A percentile compares a stretch with the other conserved stretches of the same genome.
Conservation (phyloP, 2,329 filamentous ascomycete genomes). For the Hirsutella thompsonii region DNA sequence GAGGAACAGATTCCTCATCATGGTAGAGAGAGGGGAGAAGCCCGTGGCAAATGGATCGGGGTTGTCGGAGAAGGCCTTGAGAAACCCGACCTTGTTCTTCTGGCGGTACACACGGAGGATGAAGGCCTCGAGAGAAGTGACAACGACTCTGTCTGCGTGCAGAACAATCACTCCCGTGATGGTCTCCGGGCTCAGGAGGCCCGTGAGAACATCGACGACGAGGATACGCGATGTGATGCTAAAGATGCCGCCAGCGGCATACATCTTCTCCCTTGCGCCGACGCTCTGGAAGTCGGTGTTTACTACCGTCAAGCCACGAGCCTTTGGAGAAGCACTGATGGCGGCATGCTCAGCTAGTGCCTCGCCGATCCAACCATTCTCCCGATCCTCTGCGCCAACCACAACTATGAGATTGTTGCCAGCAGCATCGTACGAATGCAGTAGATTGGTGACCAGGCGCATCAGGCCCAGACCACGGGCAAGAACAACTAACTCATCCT, state of each 20-base stretch:
- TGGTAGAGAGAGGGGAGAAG: constrained; percentile 76
- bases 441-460: constrained; percentile 84
- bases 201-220: constrained; percentile 85
- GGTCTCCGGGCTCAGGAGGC: constrained; percentile 65
- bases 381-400: constrained; percentile 78
- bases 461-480: constrained; percentile 86
- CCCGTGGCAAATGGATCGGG: constrained; percentile 83
- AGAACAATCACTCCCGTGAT: constrained; percentile 80
- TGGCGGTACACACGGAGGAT: constrained; percentile 89
- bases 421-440: constrained; percentile 92
- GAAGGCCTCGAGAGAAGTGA: constrained; percentile 87
- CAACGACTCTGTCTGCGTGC: constrained; percentile 76
- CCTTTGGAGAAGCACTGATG: constrained; percentile 69
- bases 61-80: constrained; percentile 92
- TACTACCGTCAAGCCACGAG: constrained; percentile 77
- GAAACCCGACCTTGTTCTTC: constrained; percentile 83
- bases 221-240: constrained; percentile 93
- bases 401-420: constrained; percentile 87
- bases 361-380: constrained; percentile 96
- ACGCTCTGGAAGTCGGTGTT: constrained; percentile 93
- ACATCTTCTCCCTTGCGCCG: constrained; percentile 79
- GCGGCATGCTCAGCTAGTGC: constrained; percentile 90
- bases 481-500: constrained; percentile 89
- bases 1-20: constrained; percentile 83
- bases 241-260: constrained; percentile 78